Evolutionary conservation across 768 basidiomycete species (phyloP), one percentile per base, ranked within the genome.

Genomic region (Dentipellis fragilis): DNA sequence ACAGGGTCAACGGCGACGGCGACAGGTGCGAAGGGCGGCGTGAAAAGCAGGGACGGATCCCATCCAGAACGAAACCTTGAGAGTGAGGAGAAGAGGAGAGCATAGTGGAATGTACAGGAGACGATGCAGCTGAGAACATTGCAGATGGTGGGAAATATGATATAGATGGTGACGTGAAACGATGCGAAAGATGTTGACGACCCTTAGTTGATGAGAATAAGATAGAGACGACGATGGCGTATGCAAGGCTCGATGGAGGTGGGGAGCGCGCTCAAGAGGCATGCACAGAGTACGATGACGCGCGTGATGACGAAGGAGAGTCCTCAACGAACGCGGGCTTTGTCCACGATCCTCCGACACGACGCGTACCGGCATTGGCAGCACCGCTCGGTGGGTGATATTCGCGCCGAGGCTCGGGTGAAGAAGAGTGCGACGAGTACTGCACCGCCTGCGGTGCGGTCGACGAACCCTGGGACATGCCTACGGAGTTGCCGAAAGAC

Each of bases 291-390:
- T 22, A 49, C 14, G 48, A 35, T 16, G 48, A 35, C 16, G 48
- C 17, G 9, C 22, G 22, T 3, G 48, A 35, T 21, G 19, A 16
- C 17, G 23, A 17, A 14, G 48, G 48, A 17, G 48, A 49, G 9
- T 49, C 48, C 11, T 17, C 19, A 4, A 49, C 22, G 40, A 42
- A 42, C 21, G 48, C 22, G 8, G 48, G 9, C 19, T 49, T 49
- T 19, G 53, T 49, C 58, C 60, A 61, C 23, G 6, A 60, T 0
- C 60, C 58, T n/a, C 52, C 60, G 21, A 61, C 60, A 2, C 54
- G 58, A 1, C 58, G 56, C 11, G 23, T 17, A 16, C 46, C 34
- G 3, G 53, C 19, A 5, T 57, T 59, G 22, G 54, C 46, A 12
- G 58, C 58, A 12, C 56, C 56, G 7, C 52, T 34, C 11, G 55